Percentiles rank a stretch among this genome's conserved stretches.
These are phyloP conservation scores for Trypanosoma rangeli DNA, from an alignment of 208 protist genomes.

Conservation along the genomic window DNA sequence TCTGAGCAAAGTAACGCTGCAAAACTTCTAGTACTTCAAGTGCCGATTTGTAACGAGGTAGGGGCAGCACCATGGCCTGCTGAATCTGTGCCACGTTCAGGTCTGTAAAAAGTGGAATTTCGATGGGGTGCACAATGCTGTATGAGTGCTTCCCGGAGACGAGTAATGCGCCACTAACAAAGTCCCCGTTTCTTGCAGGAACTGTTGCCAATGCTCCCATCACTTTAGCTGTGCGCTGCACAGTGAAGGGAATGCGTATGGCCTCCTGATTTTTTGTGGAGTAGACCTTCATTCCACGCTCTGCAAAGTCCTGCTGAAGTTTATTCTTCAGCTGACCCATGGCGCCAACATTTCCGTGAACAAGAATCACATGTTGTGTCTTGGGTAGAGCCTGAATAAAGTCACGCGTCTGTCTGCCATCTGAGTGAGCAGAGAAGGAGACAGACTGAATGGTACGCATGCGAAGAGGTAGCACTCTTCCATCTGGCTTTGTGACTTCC, in stretches of 20 bases:
- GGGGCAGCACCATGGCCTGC: slow-evolving; percentile 85
- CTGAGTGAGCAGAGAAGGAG: slow-evolving; percentile 98
- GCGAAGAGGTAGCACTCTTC: slow-evolving; percentile 87
- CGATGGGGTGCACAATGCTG: slow-evolving; percentile 81
- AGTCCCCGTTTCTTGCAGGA: slow-evolving; percentile 49
- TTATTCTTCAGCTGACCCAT: slow-evolving; percentile 94
- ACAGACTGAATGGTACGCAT: slow-evolving; percentile 94
- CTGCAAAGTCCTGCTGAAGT: slow-evolving; percentile 84
- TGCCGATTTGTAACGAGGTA: slow-evolving; percentile 70
- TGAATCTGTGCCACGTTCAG: slow-evolving; percentile 75
- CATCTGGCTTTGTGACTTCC: slow-evolving; percentile 91
- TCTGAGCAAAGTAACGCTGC: slow-evolving; percentile 84
- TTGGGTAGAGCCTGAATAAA: slow-evolving; percentile 83
- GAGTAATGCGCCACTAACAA: slow-evolving; percentile 88
- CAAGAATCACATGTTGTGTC: slow-evolving; percentile 91
- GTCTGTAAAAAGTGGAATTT: slow-evolving; percentile 87
- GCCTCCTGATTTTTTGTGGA: slow-evolving; percentile 93
- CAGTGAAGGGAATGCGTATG: slow-evolving; percentile 93
- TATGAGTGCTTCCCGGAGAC: slow-evolving; percentile 83
- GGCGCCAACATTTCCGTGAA: slow-evolving; percentile 95
- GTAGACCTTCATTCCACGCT: slow-evolving; percentile 82
- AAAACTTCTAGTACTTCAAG: slow-evolving; percentile 79
- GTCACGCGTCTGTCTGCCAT: slow-evolving; percentile 92
- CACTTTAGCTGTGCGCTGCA: slow-evolving; percentile 92
- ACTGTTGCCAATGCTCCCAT: slow-evolving; percentile 72